These are phyloP conservation scores for Noccaea caerulescens DNA, from an alignment of 345 rosid genomes.

Conservation along the genomic window DNA sequence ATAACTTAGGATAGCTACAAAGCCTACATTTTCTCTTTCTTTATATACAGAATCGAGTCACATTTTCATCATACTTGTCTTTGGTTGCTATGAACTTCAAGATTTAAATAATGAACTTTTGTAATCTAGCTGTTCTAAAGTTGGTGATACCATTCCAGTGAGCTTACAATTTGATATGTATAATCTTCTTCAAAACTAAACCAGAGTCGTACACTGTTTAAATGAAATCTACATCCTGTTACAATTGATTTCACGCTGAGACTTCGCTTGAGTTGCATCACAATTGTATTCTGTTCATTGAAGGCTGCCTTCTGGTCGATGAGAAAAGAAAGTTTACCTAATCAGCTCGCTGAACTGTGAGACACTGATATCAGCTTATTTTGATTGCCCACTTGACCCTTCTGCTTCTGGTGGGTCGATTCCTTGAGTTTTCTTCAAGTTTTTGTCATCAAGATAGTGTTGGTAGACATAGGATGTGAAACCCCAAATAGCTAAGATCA, in stretches of 20 bases:
- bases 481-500: conserved; percentile 74
- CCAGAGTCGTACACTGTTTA: not conserved
- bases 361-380: not conserved
- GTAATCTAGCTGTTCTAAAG: conserved; percentile 13
- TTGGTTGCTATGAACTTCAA: conserved; percentile 22
- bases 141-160: conserved; percentile 9
- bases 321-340: conserved; percentile 19
- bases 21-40: conserved; percentile 19
- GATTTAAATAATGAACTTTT: conserved; percentile 1
- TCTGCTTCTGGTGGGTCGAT: conserved; percentile 29
- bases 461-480: conserved; percentile 50
- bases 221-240: not conserved
- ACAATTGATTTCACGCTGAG: conserved; percentile 19
- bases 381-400: conserved; percentile 18
- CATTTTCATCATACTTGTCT: conserved; percentile 1
- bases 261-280: conserved; percentile 10
- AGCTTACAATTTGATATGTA: conserved; percentile 7
- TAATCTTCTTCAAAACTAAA: conserved; percentile 17
- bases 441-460: conserved; percentile 46
- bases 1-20: conserved; percentile 30
- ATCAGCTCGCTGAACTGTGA: conserved; percentile 5
- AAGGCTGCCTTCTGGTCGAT: conserved; percentile 1
- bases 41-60: not conserved
- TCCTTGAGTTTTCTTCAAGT: conserved; percentile 20
- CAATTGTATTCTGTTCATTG: conserved; percentile 12